Conservation (phyloP, 1,284 basidiomycete genomes). For the Sporisorium reilianum region DNA sequence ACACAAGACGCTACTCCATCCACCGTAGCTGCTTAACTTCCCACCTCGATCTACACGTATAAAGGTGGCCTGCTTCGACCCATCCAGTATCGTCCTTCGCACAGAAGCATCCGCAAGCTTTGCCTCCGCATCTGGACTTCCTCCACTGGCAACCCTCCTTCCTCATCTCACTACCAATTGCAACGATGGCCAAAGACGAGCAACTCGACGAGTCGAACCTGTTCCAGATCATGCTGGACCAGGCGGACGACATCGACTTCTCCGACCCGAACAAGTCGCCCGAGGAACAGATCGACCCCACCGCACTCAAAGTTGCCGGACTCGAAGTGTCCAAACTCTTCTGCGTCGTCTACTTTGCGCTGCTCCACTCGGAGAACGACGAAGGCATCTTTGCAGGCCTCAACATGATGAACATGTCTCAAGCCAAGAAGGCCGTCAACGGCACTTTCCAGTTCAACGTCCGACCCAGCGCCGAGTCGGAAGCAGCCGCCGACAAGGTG, state of each 20-base stretch:
- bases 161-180: no score
- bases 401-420: slow-evolving; percentile 56
- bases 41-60: slow-evolving; percentile 6
- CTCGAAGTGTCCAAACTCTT: slow-evolving; percentile 48
- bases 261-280: slow-evolving; percentile 23
- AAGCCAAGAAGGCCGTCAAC: slow-evolving; percentile 58
- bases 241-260: slow-evolving; percentile 59
- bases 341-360: slow-evolving; percentile 51
- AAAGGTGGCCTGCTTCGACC: not conserved
- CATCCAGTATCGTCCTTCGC: not conserved
- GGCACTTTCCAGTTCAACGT: slow-evolving; percentile 60
- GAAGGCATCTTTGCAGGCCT: slow-evolving; percentile 50
- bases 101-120: not conserved
- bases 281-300: slow-evolving; percentile 35
- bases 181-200: slow-evolving; percentile 29
- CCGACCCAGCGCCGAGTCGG: slow-evolving; percentile 26
- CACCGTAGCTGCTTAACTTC: slow-evolving; percentile 1
- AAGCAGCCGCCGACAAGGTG: slow-evolving; percentile 21
- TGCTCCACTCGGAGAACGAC: slow-evolving; percentile 45
- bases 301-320: slow-evolving; percentile 46
- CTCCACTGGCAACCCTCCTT: not conserved
- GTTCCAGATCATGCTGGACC: slow-evolving; percentile 55
- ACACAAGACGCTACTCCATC: no score
- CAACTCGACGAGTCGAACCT: slow-evolving; percentile 43
- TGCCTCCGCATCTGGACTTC: not conserved